Evolutionary conservation across 306 rosid genomes (phyloP), one percentile per base, ranked within the genome.

Genomic region (Astragalus glycyphyllos): DNA sequence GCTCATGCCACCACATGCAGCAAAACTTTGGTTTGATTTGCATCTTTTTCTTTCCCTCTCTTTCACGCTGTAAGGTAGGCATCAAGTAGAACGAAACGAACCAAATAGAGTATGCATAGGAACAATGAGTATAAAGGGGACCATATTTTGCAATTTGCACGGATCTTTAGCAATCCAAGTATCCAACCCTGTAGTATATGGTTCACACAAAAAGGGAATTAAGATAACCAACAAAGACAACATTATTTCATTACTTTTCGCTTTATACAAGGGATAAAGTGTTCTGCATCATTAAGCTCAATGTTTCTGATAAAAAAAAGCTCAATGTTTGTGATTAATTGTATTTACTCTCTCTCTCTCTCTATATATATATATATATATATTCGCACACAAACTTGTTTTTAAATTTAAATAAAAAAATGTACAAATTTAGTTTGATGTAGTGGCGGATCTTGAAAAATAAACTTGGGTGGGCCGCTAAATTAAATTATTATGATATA

Each of bases 1-100:
- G 85, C 84, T n/a, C n/a, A n/a, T n/a, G 77, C 88, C 79, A 77
- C 88, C 96, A 84, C 87, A 87, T 87, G 90, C 82, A 85, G 77
- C 72, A 55, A 65, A 45, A 73, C 46, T 58, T 38, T 65, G 68
- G 81, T 73, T 72, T 53, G 69, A 49, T 65, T 73, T 86, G 76
- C 77, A 53, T 65, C 74, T 78, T 78, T 73, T 67, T 59, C 76
- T 58, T 45, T 69, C 73, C 35, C 17, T 48, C 44, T 50, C 66
- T 49, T 61, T 51, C 61, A 62, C 47, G 32, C 53, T 38, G 82
- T 79, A 60, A 83, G 82, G 91, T 84, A 75, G 82, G 84, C 85
- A 84, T 88, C 88, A 83, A 67, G 66, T 70, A 59, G 81, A 76
- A 71, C 68, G 73, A 80, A 83, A 80, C 80, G 62, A 79, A 78